Percentiles rank a stretch among this genome's conserved stretches.
Evolutionary conservation across 495 filamentous ascomycete species (phyloP).

Genomic region (Durotheca rogersii): DNA sequence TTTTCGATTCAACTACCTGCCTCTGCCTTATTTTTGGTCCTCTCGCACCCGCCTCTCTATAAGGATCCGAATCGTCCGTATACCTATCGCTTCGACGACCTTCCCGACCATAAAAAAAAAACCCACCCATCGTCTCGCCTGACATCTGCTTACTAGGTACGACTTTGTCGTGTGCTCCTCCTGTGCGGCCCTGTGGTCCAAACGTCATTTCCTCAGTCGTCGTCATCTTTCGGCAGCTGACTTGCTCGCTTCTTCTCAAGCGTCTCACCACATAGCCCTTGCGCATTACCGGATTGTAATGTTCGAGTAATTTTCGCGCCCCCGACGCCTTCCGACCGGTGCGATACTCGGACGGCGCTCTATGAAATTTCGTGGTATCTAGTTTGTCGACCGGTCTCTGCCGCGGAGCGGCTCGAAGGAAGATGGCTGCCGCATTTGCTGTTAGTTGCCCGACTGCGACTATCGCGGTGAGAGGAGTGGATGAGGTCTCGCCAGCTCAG

Average conservation of each 20-base stretch:
- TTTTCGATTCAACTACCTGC: slow-evolving; percentile 31
- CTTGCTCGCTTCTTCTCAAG: slow-evolving; percentile 6
- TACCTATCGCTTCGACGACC: slow-evolving; percentile 15
- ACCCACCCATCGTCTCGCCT: slow-evolving; percentile 2
- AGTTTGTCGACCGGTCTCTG: slow-evolving; percentile 44
- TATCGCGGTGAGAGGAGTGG: slow-evolving; percentile 30
- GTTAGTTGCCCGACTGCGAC: slow-evolving; percentile 40
- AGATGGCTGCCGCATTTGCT: slow-evolving; percentile 46
- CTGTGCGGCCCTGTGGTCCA: neutral
- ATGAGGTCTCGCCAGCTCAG: slow-evolving; percentile 31
- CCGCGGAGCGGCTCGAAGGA: slow-evolving; percentile 51
- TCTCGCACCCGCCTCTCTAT: no score
- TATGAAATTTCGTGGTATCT: slow-evolving; percentile 42
- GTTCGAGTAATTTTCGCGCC: slow-evolving; percentile 17
- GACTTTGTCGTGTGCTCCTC: slow-evolving; percentile 2
- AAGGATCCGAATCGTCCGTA: no score
- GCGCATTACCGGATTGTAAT: slow-evolving; percentile 25
- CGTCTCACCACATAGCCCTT: slow-evolving; percentile 7
- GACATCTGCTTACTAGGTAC: slow-evolving; percentile 18
- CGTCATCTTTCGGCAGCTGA: slow-evolving; percentile 3
- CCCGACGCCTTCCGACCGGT: slow-evolving; percentile 10
- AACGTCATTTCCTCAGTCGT: neutral
- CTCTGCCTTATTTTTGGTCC: slow-evolving; percentile 33
- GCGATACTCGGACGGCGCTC: slow-evolving; percentile 26
- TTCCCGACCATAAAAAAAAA: slow-evolving; percentile 5